Base-by-base conservation (phyloP, 306 rosid genomes). In the Sesbania bispinosa region DNA sequence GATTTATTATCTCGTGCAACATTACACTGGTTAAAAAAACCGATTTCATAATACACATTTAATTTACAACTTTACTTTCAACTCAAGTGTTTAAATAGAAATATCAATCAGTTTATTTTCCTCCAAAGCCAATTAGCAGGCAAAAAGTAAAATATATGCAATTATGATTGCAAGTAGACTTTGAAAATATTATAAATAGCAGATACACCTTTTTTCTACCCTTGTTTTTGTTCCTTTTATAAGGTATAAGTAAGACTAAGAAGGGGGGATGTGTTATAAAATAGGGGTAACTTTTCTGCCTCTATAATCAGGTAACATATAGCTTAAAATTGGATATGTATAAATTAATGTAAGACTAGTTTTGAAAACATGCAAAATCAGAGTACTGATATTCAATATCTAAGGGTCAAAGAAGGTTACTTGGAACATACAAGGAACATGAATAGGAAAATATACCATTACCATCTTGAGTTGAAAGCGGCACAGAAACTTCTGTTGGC, bases 391-490 rank as follows among this genome's bases (percentile, higher is more conserved):
- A 57, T 38, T 62, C 62, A 54, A 23, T 6, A 46, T 50, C 43
- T 4, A 27, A 7, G 7, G 53, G 70, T 13, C 1, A 18, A 43
- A 26, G 5, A 29, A 16, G 39, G 19, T 5, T 66, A 50, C n/a
- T n/a, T n/a, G n/a, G n/a, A 45, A 46, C 0, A 6, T 57, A 27
- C n/a, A 68, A 61, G 35, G 19, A 71, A 45, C 26, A 39, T 64
- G 55, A 67, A 78, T 9, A 29, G 11, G 10, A 73, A 57, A 67
- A 35, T 62, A 33, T 80, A 82, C 81, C 70, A 16, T 14, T 85
- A 64, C 79, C 85, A 77, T 54, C 74, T 27, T 81, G 89, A 64
- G 83, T 59, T 81, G 85, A 84, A 18, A 67, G 77, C 2, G 62
- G 83, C 43, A 43, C 79, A 33, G 88, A 85, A 35, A 20, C 18